phyloP scores from a whole-genome alignment of 2,329 filamentous ascomycete species.

The Arthrobotrys conoides region DNA sequence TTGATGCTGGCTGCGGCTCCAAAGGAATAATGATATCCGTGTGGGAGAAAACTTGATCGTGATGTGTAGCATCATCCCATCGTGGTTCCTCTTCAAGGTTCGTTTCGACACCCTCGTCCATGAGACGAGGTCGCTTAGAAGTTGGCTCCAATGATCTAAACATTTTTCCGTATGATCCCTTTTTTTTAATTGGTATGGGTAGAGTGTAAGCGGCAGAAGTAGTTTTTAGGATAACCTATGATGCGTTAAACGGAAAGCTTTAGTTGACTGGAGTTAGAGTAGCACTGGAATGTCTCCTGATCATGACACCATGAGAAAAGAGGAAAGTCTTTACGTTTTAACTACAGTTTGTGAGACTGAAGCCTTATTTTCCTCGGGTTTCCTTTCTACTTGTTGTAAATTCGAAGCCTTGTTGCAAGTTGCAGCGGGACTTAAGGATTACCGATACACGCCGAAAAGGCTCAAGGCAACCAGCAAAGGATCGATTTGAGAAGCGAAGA shows the following conservation, averaged over 20 bases:
- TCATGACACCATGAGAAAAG: background rate
- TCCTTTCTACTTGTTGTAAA: background rate
- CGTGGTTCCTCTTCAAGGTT: background rate
- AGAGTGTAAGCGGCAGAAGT: background rate
- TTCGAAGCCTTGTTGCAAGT: background rate
- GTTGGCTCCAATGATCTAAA: background rate
- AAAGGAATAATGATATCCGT: background rate
- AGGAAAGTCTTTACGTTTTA: slow-evolving; percentile 3
- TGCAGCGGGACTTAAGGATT: background rate
- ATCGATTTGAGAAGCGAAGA: background rate
- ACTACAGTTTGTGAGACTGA: background rate
- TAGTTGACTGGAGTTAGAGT: background rate
- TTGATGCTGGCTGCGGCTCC: background rate
- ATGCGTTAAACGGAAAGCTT: background rate
- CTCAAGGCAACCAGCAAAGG: background rate
- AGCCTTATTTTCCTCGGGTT: background rate
- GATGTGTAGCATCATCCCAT: background rate
- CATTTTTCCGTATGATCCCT: background rate
- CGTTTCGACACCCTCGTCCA: background rate
- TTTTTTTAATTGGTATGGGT: background rate
- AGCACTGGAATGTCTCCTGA: background rate
- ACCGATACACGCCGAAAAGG: background rate
- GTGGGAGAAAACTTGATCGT: background rate
- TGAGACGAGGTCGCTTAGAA: slow-evolving; percentile 1
- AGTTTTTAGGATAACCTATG: background rate